Percentiles rank a stretch among this genome's conserved stretches.
These are phyloP conservation scores for Tothia fuscella DNA, from an alignment of 2,329 filamentous ascomycete genomes.

Conservation along the genomic window DNA sequence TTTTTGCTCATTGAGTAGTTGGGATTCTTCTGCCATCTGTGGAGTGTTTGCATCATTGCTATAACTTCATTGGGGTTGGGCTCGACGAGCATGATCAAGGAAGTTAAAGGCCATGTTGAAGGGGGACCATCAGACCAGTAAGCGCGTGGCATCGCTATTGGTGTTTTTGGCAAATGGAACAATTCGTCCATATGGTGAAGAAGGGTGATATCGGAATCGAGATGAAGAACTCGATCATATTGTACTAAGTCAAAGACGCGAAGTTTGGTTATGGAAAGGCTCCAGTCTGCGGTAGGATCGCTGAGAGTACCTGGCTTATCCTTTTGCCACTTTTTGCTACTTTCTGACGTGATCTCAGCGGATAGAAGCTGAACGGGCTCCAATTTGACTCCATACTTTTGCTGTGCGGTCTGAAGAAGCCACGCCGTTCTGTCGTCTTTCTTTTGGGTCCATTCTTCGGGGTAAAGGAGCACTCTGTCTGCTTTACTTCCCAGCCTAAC, in stretches of 20 bases:
- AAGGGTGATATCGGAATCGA: conserved; percentile 10
- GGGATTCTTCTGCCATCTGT: conserved; percentile 13
- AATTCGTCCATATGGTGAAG: conserved; percentile 53
- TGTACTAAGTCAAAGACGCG: conserved; percentile 9
- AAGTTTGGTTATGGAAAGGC: conserved; percentile 10
- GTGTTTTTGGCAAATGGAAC: conserved; percentile 50
- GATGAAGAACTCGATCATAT: conserved; percentile 9
- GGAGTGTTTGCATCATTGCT: conserved; percentile 13
- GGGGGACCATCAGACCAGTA: conserved; percentile 52
- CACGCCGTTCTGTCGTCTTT: conserved; percentile 1
- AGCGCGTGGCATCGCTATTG: conserved; percentile 57
- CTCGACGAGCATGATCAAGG: conserved; percentile 49
- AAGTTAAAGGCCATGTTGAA: conserved; percentile 38
- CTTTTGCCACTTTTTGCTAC: not conserved
- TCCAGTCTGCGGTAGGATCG: conserved; percentile 8
- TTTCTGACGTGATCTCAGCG: conserved; percentile 4
- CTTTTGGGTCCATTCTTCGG: conserved; percentile 23
- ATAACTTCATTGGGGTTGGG: conserved; percentile 29
- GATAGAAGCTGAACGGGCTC: conserved; percentile 6
- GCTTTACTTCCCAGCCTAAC: conserved; percentile 30
- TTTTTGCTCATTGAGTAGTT: conserved; percentile 22
- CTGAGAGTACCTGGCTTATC: conserved; percentile 6
- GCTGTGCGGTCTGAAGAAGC: conserved; percentile 8
- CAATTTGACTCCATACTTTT: conserved; percentile 8
- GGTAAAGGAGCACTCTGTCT: conserved; percentile 34